Base-by-base conservation (phyloP, 164 flowering plant genomes). In the Vitis riparia region DNA sequence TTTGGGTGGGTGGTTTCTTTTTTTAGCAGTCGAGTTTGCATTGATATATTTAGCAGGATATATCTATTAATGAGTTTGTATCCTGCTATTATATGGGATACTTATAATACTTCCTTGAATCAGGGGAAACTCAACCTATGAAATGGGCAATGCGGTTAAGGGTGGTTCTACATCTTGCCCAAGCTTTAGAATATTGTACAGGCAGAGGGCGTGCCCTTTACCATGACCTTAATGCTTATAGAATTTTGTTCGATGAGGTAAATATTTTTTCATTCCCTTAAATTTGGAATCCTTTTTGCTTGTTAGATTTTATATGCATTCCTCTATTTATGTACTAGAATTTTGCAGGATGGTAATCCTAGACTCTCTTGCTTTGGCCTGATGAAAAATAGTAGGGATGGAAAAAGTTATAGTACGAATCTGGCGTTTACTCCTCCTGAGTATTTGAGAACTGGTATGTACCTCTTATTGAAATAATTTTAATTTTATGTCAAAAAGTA, bases 391-490 rank as follows among this genome's bases (percentile, higher is more conserved):
- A 88, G 91, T 69, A 69, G 85, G 73, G 88, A 88, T 77, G 91
- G 88, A 14, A 88, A 88, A 79, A 88, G 88, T 73, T 88, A 88
- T 53, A 88, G 89, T 66, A 86, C 91, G 29, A 88, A 88, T 77
- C 74, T 86, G 63, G 91, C 91, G 51, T 88, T 84, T 75, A 84
- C 89, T 14, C 91, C 91, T 74, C 91, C 91, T 0, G 91, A 88
- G 69, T 88, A 84, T 78, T 55, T 88, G 65, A 77, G 87, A 80
- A 86, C 87, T 61, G 91, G 91, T 88, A 80, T 8, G 56, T 16
- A 29, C 47, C 55, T 13, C 9, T 14, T 59, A 19, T 55, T 32
- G 44, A 29, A 51, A 13, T 16, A 65, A 23, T 11, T 12, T 11
- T 19, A 17, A 15, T 52, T 64, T 15, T 66, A 37, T 1, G 30